Percentiles rank a stretch among this genome's conserved stretches.
phyloP scores from a whole-genome alignment of 2,329 filamentous ascomycete species.

The Cladophialophora bantiana region DNA sequence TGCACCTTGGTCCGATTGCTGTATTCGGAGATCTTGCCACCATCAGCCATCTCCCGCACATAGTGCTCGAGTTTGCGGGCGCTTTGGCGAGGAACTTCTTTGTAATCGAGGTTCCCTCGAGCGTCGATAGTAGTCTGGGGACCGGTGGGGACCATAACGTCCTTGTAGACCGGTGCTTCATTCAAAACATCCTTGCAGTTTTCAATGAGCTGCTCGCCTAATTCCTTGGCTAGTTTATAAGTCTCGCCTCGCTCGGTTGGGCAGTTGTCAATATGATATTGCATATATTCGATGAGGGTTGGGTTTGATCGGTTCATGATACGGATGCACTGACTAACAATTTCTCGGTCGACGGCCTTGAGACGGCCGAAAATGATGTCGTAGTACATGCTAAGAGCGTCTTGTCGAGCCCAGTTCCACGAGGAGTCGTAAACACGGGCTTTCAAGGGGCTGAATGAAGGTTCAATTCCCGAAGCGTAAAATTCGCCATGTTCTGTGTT shows the following conservation, averaged over 20 bases:
- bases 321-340: conserved; percentile 96
- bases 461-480: conserved; percentile 93
- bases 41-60: conserved; percentile 97
- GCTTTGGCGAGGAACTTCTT: conserved; percentile 83
- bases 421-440: conserved; percentile 96
- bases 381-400: conserved; percentile 98
- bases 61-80: conserved; percentile 98
- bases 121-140: conserved; percentile 92
- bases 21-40: conserved; percentile 98
- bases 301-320: conserved; percentile 99
- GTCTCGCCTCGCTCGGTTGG: conserved; percentile 96
- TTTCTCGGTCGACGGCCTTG: conserved; percentile 92
- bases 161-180: conserved; percentile 89
- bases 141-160: conserved; percentile 89
- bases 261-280: conserved; percentile 99
- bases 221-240: conserved; percentile 95
- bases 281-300: conserved; percentile 96
- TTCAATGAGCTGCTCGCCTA: conserved; percentile 90
- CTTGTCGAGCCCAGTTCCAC: conserved; percentile 99
- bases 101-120: conserved; percentile 89
- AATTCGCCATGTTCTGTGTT: conserved; percentile 94
- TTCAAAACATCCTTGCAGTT: conserved; percentile 94
- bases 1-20: conserved; percentile 98
- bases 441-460: conserved; percentile 90
- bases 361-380: conserved; percentile 98